Conservation (phyloP, 768 basidiomycete species). For the Rhizopogon vesiculosus region DNA sequence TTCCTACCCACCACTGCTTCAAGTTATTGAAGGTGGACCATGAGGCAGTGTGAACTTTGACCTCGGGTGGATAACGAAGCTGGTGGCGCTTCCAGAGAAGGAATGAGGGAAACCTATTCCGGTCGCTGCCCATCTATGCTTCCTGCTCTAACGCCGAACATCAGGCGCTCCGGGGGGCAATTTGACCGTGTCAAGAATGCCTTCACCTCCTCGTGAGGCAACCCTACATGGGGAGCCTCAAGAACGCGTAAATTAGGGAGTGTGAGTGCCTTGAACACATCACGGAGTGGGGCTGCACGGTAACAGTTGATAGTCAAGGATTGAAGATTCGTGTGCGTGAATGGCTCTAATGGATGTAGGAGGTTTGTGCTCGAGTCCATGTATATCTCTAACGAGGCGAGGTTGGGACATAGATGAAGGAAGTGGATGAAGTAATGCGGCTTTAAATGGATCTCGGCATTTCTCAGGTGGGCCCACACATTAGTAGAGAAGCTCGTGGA, state of each 20-base stretch:
- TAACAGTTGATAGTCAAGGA: background rate
- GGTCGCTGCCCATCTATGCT: background rate
- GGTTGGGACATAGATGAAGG: background rate
- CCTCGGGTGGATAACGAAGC: no score
- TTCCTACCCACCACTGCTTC: no score
- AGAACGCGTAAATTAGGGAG: background rate
- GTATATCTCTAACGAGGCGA: background rate
- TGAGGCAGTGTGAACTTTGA: no score
- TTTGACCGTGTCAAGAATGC: background rate
- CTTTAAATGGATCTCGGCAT: conserved; percentile 3
- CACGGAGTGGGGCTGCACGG: background rate
- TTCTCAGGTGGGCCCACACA: conserved; percentile 16
- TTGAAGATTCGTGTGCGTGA: background rate
- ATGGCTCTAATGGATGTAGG: background rate
- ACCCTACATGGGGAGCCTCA: background rate
- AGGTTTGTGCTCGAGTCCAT: no score
- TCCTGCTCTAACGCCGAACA: background rate
- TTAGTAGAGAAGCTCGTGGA: background rate
- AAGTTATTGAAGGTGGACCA: no score
- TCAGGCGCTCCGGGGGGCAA: background rate
- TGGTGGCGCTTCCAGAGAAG: no score
- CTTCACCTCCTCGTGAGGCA: background rate
- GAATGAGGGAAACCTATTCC: background rate
- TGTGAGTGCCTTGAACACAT: background rate
- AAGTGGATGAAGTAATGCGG: background rate